Evolutionary conservation across 331 rosid genomes (phyloP).

Genomic region (Malus hybrid): DNA sequence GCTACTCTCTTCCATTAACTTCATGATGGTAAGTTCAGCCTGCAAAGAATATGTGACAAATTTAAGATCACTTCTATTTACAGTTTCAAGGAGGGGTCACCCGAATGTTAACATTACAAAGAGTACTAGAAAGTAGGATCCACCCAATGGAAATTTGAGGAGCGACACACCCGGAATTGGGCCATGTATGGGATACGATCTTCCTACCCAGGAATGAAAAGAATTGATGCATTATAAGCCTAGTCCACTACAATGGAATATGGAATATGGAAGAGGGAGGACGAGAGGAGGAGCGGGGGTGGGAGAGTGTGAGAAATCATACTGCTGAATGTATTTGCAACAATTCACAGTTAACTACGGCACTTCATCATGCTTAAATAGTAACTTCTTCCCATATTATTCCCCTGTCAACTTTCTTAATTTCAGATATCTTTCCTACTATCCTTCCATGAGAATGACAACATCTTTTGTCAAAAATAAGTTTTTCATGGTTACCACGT

Average conservation of each 20-base stretch:
- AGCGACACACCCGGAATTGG: background rate
- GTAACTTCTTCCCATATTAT: background rate
- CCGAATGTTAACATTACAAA: background rate
- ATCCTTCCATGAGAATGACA: constrained; percentile 8
- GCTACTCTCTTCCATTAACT: constrained; percentile 54
- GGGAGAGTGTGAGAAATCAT: background rate
- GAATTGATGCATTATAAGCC: background rate
- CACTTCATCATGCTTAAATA: background rate
- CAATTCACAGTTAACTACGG: background rate
- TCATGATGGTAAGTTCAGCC: constrained; percentile 58
- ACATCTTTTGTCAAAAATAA: background rate
- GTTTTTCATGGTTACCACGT: background rate
- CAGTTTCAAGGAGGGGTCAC: background rate
- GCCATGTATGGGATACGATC: background rate
- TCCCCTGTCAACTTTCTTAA: background rate
- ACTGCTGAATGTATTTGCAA: background rate
- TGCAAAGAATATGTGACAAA: constrained; percentile 27
- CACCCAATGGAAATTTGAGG: background rate
- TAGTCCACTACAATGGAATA: background rate
- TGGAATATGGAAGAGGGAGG: background rate
- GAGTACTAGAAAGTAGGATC: background rate
- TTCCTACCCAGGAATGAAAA: background rate
- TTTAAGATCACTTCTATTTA: background rate
- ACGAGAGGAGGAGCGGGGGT: no score
- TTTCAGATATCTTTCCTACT: constrained; percentile 6